Evolutionary conservation across 2,329 filamentous ascomycete species (phyloP).

Genomic region (Aspergillus hiratsukae): DNA sequence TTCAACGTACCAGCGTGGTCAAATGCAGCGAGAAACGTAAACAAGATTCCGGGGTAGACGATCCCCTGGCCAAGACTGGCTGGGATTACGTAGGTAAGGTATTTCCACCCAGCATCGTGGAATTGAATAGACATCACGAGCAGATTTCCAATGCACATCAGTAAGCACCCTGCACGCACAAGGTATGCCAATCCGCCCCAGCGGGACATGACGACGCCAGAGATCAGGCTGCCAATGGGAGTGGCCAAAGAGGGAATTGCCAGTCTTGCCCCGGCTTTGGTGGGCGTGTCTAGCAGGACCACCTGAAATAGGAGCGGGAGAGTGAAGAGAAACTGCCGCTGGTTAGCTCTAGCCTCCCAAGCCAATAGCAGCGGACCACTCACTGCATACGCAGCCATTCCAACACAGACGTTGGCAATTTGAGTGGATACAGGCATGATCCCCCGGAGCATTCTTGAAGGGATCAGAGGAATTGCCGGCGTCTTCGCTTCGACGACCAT

Average conservation of each 20-base stretch:
- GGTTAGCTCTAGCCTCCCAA: not conserved
- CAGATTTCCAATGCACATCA: constrained; percentile 44
- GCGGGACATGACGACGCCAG: constrained; percentile 46
- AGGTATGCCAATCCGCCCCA: constrained; percentile 42
- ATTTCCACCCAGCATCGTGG: constrained; percentile 42
- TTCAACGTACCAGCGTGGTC: constrained; percentile 51
- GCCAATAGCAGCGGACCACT: constrained; percentile 22
- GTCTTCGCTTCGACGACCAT: constrained; percentile 39
- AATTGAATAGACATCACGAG: constrained; percentile 41
- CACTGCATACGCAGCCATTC: constrained; percentile 60
- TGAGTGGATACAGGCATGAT: constrained; percentile 53
- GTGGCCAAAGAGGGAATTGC: constrained; percentile 45
- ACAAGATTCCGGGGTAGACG: constrained; percentile 49
- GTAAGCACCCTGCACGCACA: constrained; percentile 35
- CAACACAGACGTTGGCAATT: constrained; percentile 56
- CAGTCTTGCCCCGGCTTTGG: constrained; percentile 42
- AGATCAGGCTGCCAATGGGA: constrained; percentile 41
- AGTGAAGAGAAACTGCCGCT: constrained; percentile 43
- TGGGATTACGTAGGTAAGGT: constrained; percentile 42
- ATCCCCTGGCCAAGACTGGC: constrained; percentile 47
- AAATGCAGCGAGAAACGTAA: constrained; percentile 60
- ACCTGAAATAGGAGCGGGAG: constrained; percentile 44
- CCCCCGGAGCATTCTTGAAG: constrained; percentile 51
- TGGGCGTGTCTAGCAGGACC: constrained; percentile 39
- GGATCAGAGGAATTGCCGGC: constrained; percentile 42